phyloP scores from a whole-genome alignment of 257 asterid genomes.

The Nemophila menziesii region DNA sequence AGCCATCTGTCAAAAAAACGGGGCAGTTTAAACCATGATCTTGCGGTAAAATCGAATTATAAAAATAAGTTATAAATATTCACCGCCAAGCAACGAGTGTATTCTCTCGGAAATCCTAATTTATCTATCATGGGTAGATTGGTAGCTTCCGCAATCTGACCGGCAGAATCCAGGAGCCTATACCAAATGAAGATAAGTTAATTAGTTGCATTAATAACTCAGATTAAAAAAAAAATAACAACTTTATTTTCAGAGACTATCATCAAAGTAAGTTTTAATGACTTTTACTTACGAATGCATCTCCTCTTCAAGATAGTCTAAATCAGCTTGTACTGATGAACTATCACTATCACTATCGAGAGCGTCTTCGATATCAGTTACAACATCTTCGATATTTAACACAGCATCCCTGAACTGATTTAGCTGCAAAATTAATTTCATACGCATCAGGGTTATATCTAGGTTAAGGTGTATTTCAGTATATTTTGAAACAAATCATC shows the following conservation, averaged over 20 bases:
- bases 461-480: too few species aligned
- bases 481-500: too few species aligned
- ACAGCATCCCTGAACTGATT: slow-evolving; percentile 32
- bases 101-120: slow-evolving; percentile 54
- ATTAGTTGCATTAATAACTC: too few species aligned
- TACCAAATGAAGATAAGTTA: neutral
- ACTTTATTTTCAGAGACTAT: neutral
- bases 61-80: neutral
- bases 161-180: slow-evolving; percentile 31
- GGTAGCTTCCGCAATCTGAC: slow-evolving; percentile 21
- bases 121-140: slow-evolving; percentile 45
- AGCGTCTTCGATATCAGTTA: too few species aligned
- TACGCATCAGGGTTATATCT: too few species aligned
- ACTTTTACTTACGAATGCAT: slow-evolving; percentile 26
- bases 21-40: neutral
- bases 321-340: slow-evolving; percentile 8
- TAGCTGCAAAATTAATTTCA: slow-evolving; percentile 29
- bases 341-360: slow-evolving; percentile 10
- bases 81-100: slow-evolving; percentile 60
- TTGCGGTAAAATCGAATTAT: neutral
- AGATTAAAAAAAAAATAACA: neutral
- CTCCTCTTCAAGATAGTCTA: slow-evolving; percentile 16
- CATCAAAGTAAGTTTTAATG: too few species aligned
- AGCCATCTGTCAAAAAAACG: slow-evolving; percentile 31
- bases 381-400: slow-evolving; percentile 12